These are phyloP conservation scores for Penicillium lagena DNA, from an alignment of 495 filamentous ascomycete genomes.

Conservation along the genomic window DNA sequence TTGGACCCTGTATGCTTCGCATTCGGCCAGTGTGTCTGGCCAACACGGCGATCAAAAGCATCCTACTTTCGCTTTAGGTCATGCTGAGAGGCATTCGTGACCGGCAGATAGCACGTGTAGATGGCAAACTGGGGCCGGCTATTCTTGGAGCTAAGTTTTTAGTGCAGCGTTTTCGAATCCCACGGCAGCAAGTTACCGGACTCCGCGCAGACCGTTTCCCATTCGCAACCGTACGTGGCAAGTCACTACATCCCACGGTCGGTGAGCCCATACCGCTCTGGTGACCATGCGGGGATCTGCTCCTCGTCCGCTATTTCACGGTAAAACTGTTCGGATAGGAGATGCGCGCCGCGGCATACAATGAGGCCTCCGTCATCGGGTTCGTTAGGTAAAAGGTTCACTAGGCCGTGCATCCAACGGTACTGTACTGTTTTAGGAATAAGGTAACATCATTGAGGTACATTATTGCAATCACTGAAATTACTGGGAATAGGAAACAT, in stretches of 20 bases:
- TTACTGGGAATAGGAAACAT: too few relatives aligned
- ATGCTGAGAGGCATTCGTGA: conserved; percentile 24
- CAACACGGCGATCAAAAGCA: conserved; percentile 27
- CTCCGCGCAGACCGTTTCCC: conserved; percentile 34
- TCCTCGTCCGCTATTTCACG: conserved; percentile 25
- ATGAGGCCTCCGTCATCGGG: conserved; percentile 38
- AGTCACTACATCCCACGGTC: conserved; percentile 35
- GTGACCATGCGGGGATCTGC: conserved; percentile 28
- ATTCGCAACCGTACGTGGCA: conserved; percentile 21
- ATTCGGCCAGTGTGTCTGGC: conserved; percentile 33
- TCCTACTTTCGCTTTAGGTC: conserved; percentile 29
- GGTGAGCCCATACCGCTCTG: conserved; percentile 35
- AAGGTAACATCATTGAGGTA: too few relatives aligned
- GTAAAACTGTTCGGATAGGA: conserved; percentile 29
- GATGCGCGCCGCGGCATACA: conserved; percentile 27
- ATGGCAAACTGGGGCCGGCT: conserved; percentile 19
- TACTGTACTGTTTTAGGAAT: too few relatives aligned
- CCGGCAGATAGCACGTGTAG: conserved; percentile 35
- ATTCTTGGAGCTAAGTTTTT: conserved; percentile 24
- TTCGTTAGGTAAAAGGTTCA: conserved; percentile 37
- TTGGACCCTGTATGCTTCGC: conserved; percentile 26
- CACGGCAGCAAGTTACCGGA: conserved; percentile 37
- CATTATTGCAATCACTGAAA: too few relatives aligned
- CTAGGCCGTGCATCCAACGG: conserved; percentile 43
- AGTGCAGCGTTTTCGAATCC: conserved; percentile 36